These are phyloP conservation scores for Sodiomyces alkalinus DNA, from an alignment of 2,329 filamentous ascomycete species.

Conservation along the genomic window DNA sequence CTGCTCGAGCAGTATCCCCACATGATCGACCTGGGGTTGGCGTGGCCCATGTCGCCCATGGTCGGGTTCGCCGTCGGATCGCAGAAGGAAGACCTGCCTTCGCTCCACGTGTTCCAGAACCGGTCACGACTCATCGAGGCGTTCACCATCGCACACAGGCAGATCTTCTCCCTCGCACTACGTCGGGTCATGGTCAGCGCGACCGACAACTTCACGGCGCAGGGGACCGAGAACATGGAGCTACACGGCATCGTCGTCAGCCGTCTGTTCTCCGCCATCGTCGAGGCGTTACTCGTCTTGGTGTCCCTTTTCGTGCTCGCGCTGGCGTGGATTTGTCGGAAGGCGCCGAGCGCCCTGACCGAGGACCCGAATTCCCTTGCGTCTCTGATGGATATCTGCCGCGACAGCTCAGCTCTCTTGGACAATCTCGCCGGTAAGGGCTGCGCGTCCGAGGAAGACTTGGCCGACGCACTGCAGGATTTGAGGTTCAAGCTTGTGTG, in stretches of 20 bases:
- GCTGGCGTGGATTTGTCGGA: background rate
- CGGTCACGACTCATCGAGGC: constrained; percentile 1
- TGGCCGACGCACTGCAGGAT: constrained; percentile 3
- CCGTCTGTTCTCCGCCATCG: constrained; percentile 12
- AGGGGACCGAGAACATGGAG: constrained; percentile 5
- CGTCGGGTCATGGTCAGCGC: background rate
- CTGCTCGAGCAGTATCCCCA: constrained; percentile 13
- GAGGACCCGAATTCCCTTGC: constrained; percentile 14
- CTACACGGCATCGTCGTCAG: constrained; percentile 18
- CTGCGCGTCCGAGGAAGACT: constrained; percentile 1
- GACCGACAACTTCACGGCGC: background rate
- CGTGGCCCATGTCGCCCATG: constrained; percentile 15
- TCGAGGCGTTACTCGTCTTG: constrained; percentile 13
- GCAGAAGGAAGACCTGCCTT: no score
- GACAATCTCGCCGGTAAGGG: constrained; percentile 3
- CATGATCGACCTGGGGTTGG: constrained; percentile 5
- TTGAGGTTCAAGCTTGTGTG: constrained; percentile 1
- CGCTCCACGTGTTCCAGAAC: constrained; percentile 4
- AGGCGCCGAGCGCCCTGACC: constrained; percentile 8
- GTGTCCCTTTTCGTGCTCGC: constrained; percentile 1
- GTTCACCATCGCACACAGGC: constrained; percentile 13
- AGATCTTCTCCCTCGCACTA: constrained; percentile 15
- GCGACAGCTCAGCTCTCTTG: constrained; percentile 4
- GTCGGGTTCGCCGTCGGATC: constrained; percentile 17
- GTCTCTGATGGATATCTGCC: constrained; percentile 10